A percentile compares a stretch with the other conserved stretches of the same genome.
These are phyloP conservation scores for Mortierella sp. DNA, from an alignment of 371 early-diverging fungal species.

Conservation along the genomic window DNA sequence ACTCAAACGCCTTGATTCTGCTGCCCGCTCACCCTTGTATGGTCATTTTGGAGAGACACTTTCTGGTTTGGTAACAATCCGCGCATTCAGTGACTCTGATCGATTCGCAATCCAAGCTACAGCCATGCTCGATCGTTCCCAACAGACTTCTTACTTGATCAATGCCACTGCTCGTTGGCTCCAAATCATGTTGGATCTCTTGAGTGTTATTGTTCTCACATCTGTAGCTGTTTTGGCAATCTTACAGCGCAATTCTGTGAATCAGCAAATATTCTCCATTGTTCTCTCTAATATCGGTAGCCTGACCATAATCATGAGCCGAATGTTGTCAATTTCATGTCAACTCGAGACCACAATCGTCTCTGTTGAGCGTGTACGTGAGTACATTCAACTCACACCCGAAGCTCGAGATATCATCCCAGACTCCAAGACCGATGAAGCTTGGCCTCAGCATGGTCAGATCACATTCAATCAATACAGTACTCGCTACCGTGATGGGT, in stretches of 20 bases:
- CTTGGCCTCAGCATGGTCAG: slow-evolving; percentile 62
- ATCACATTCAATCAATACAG: slow-evolving; percentile 66
- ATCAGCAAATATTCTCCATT: slow-evolving; percentile 22
- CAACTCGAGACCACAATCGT: slow-evolving; percentile 55
- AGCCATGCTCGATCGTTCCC: slow-evolving; percentile 58
- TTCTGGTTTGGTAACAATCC: slow-evolving; percentile 64
- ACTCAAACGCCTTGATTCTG: slow-evolving; percentile 64
- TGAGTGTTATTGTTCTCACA: slow-evolving; percentile 31
- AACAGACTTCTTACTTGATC: slow-evolving; percentile 32
- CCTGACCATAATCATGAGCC: slow-evolving; percentile 21
- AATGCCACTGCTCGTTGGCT: slow-evolving; percentile 43
- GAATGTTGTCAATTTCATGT: slow-evolving; percentile 21
- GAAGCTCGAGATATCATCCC: slow-evolving; percentile 70
- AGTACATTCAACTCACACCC: slow-evolving; percentile 50
- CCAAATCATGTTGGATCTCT: slow-evolving; percentile 58
- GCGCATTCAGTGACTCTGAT: slow-evolving; percentile 59
- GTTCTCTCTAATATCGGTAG: slow-evolving; percentile 29
- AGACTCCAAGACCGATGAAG: slow-evolving; percentile 39
- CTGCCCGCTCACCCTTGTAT: slow-evolving; percentile 62
- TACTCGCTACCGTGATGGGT: slow-evolving; percentile 70
- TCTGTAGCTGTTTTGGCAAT: slow-evolving; percentile 28
- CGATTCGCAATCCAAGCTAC: slow-evolving; percentile 29
- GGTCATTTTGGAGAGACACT: slow-evolving; percentile 66
- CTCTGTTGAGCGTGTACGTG: slow-evolving; percentile 59
- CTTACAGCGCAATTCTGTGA: slow-evolving; percentile 22